Evolutionary conservation across 2,329 filamentous ascomycete species (phyloP).

Genomic region (Plectosphaerella sp.): DNA sequence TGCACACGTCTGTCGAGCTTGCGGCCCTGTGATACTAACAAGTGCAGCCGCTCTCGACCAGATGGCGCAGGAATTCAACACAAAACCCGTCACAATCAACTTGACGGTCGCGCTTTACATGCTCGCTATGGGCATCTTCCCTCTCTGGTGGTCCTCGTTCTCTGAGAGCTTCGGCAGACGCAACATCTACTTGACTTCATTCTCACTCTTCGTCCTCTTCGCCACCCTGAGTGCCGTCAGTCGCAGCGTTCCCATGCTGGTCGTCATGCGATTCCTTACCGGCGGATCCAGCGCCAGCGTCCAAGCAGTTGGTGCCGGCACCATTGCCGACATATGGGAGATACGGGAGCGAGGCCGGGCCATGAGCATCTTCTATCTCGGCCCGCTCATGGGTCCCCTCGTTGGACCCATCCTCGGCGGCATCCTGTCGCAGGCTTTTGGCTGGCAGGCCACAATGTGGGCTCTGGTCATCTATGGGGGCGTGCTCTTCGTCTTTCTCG

Average conservation of each 20-base stretch:
- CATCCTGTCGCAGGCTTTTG: conserved; percentile 60
- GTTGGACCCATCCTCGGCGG: conserved; percentile 67
- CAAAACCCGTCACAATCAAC: conserved; percentile 65
- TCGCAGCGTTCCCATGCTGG: conserved; percentile 68
- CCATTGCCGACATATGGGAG: conserved; percentile 79
- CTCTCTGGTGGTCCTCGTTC: conserved; percentile 83
- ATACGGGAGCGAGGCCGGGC: conserved; percentile 65
- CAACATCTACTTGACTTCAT: conserved; percentile 74
- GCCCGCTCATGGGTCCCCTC: conserved; percentile 67
- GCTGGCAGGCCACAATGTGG: conserved; percentile 77
- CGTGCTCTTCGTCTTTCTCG: conserved; percentile 47
- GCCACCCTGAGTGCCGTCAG: conserved; percentile 66
- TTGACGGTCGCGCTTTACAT: conserved; percentile 76
- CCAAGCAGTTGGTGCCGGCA: conserved; percentile 78
- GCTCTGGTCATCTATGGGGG: conserved; percentile 69
- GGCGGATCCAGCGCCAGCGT: conserved; percentile 77
- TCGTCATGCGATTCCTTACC: conserved; percentile 68
- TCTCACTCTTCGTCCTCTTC: conserved; percentile 67
- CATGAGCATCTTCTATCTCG: conserved; percentile 82
- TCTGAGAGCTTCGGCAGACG: conserved; percentile 69
- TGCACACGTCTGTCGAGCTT: conserved; percentile 11
- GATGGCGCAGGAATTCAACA: conserved; percentile 57
- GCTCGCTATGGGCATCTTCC: conserved; percentile 78
- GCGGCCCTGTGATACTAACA: not conserved
- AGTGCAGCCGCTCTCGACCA: conserved; percentile 60